Evolutionary conservation across 805 yeast species (phyloP).

Genomic region (Saccharomyces kudriavzevii): DNA sequence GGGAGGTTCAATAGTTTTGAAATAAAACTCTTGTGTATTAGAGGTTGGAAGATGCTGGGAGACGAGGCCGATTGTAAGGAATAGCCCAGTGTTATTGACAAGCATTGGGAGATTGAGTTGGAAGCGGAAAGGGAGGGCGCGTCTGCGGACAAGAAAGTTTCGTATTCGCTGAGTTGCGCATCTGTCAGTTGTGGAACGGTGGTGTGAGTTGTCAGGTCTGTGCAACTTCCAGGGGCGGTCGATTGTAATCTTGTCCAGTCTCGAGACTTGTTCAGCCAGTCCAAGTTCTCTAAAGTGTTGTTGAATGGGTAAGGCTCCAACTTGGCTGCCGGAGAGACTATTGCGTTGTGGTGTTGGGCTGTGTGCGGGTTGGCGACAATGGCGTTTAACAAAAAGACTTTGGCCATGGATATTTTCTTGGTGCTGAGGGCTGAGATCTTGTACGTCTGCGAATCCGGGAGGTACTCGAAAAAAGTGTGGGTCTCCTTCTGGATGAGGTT

Average conservation of each 20-base stretch:
- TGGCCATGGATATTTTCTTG: slow-evolving; percentile 21
- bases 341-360: neutral
- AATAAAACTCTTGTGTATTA: neutral
- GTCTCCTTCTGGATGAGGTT: slow-evolving; percentile 18
- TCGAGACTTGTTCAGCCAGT: slow-evolving; percentile 21
- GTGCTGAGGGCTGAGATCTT: slow-evolving; percentile 24
- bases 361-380: neutral
- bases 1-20: neutral
- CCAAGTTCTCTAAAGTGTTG: slow-evolving; percentile 16
- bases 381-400: slow-evolving; percentile 21
- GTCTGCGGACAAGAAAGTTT: neutral
- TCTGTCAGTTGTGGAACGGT: neutral
- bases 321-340: neutral
- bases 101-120: neutral
- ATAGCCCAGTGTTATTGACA: neutral
- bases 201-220: neutral
- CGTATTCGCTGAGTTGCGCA: neutral
- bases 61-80: neutral
- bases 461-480: slow-evolving; percentile 15
- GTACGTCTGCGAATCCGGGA: neutral
- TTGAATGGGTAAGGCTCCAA: slow-evolving; percentile 14
- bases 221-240: slow-evolving; percentile 5
- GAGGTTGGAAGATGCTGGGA: neutral
- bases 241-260: slow-evolving; percentile 22
- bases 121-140: neutral